Evolutionary conservation across 805 yeast genomes (phyloP), one percentile per base, ranked within the genome.

Genomic region (Maudiozyma pseudohumilis): DNA sequence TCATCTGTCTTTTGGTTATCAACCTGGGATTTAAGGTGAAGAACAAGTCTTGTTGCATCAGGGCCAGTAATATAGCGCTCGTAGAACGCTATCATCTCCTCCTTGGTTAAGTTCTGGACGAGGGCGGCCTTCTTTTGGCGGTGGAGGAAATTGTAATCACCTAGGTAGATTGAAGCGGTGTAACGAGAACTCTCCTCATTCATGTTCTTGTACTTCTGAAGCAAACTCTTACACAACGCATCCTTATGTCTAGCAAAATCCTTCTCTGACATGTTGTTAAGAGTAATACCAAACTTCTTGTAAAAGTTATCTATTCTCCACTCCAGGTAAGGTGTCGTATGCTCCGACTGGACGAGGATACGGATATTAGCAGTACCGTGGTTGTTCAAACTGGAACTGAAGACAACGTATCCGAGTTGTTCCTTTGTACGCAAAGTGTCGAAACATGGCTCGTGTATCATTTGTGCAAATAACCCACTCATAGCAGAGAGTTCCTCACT

Each of bases 371-470:
- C 51, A 5, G 80, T 72, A 17, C 92, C 79, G 53, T 94, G 72
- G 3, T 84, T 73, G 42, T 69, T 69, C 43, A 80, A 66, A 19
- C 72, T 63, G 0, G 94, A 83, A 31, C 92, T 77, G 54, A 85
- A 86, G 0, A 89, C 98, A 44, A 89, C 87, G 52, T 89, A 89
- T 2, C 98, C 98, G 23, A 89, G 69, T 59, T 92, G 97, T 62
- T 89, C 97, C 50, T 85, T 80, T 6, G 98, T 89, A 60, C 98
- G 74, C 40, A 89, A 69, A 44, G 82, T 82, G 53, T 85, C 80
- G 61, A 89, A 92, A 40, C 89, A 82, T 4, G 96, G 96, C 55
- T 89, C 96, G 47, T 73, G 75, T 35, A 81, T 65, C 44, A 87
- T 70, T 43, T 83, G 89, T 0, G 81, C 73, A 33, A 85, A 60